These are phyloP conservation scores for Leucosporidium yakuticum DNA, from an alignment of 768 basidiomycete genomes.

Conservation along the genomic window DNA sequence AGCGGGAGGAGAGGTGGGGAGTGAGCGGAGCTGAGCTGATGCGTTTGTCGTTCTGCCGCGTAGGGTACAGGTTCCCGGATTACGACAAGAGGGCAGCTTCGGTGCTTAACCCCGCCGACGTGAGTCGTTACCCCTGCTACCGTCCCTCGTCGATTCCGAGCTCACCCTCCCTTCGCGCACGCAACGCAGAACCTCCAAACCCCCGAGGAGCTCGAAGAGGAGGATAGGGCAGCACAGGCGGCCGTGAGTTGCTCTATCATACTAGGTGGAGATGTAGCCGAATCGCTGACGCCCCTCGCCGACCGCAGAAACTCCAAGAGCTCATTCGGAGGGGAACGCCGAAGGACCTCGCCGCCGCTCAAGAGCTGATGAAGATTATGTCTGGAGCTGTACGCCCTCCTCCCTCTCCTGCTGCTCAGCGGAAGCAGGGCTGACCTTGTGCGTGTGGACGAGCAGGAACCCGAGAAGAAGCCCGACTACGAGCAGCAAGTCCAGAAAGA, in stretches of 20 bases:
- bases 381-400: constrained; percentile 62
- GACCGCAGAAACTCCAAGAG: constrained; percentile 78
- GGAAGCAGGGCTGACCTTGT: not conserved
- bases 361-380: constrained; percentile 92
- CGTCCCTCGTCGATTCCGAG: not conserved
- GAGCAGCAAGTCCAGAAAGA: constrained; percentile 80
- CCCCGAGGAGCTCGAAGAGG: constrained; percentile 90
- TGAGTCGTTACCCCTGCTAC: constrained; percentile 10
- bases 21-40: not conserved
- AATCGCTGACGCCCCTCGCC: not conserved
- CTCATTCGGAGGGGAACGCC: constrained; percentile 93
- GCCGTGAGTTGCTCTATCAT: constrained; percentile 49
- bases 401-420: not conserved
- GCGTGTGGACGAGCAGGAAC: constrained; percentile 51
- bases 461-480: constrained; percentile 90
- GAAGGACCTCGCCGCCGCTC: constrained; percentile 86
- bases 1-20: not conserved
- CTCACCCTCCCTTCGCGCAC: not conserved
- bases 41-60: too few species aligned
- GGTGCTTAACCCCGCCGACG: constrained; percentile 46
- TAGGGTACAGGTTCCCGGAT: constrained; percentile 49
- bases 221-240: constrained; percentile 88
- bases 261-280: not conserved
- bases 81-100: constrained; percentile 45
- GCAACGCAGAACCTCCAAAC: constrained; percentile 71